Conservation (phyloP, 2,329 filamentous ascomycete species). For the Dothiorella sarmentorum region DNA sequence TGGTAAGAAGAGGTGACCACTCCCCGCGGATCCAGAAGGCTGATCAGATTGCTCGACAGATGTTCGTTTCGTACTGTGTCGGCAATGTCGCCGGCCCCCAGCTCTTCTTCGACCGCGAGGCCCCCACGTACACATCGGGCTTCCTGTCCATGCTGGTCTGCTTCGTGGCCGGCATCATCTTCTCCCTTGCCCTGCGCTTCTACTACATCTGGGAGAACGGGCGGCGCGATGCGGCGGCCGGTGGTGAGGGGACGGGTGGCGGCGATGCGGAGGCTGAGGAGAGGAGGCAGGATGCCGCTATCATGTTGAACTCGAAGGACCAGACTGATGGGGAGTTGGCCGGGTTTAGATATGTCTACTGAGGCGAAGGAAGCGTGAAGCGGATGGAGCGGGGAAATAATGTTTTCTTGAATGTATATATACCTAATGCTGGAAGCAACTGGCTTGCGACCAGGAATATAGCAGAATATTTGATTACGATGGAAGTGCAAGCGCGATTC, state of each 20-base stretch:
- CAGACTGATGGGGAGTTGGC: conserved; percentile 22
- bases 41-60: not conserved
- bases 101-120: conserved; percentile 13
- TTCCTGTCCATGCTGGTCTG: conserved; percentile 8
- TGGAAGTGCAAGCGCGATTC: too few species aligned
- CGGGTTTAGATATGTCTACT: conserved; percentile 22
- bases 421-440: too few species aligned
- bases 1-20: too few species aligned
- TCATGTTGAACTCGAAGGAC: conserved; percentile 19
- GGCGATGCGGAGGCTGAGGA: conserved; percentile 12
- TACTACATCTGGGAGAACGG: conserved; percentile 22
- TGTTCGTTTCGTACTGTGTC: conserved; percentile 11
- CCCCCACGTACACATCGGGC: conserved; percentile 1
- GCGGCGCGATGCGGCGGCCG: conserved; percentile 16
- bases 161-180: conserved; percentile 17
- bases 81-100: conserved; percentile 10
- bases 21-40: too few species aligned
- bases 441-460: too few species aligned
- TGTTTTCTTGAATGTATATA: too few species aligned
- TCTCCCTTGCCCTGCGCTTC: conserved; percentile 19
- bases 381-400: conserved; percentile 4
- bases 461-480: too few species aligned
- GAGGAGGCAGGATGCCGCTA: not conserved
- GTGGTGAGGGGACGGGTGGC: not conserved
- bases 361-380: not conserved